These are phyloP conservation scores for Stevia rebaudiana DNA, from an alignment of 140 eudicot genomes.

Conservation along the genomic window DNA sequence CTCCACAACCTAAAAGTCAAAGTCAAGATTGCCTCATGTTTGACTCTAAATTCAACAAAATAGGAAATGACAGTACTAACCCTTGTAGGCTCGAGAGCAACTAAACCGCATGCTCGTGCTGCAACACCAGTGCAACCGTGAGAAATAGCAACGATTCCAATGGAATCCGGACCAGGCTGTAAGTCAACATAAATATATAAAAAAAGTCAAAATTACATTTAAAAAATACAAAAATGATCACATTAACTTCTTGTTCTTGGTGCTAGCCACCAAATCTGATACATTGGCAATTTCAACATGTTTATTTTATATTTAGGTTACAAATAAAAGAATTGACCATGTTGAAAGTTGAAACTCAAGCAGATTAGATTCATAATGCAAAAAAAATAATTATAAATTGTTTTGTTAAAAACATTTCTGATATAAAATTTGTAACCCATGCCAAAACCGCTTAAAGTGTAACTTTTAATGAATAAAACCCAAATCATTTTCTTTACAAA, in stretches of 20 bases:
- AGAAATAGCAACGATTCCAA: slow-evolving; percentile 99
- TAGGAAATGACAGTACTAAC: slow-evolving; percentile 32
- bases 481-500: background rate
- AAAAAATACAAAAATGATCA: too few relatives aligned
- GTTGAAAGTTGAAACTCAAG: background rate
- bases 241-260: background rate
- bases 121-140: slow-evolving; percentile 75
- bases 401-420: too few relatives aligned
- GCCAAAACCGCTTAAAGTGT: background rate
- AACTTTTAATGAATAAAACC: background rate
- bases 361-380: too few relatives aligned
- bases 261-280: background rate
- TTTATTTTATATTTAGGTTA: background rate
- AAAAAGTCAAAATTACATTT: background rate
- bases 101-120: slow-evolving; percentile 98
- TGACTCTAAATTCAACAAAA: background rate
- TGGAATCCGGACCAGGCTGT: slow-evolving; percentile 99
- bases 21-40: background rate
- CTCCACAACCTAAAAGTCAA: slow-evolving; percentile 58
- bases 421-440: too few relatives aligned
- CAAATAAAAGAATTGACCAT: background rate
- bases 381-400: too few relatives aligned
- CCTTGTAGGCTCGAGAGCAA: slow-evolving; percentile 92
- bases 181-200: slow-evolving; percentile 37
- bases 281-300: background rate